These are phyloP conservation scores for Linanthus parryae DNA, from an alignment of 148 eudicot genomes.

Conservation along the genomic window DNA sequence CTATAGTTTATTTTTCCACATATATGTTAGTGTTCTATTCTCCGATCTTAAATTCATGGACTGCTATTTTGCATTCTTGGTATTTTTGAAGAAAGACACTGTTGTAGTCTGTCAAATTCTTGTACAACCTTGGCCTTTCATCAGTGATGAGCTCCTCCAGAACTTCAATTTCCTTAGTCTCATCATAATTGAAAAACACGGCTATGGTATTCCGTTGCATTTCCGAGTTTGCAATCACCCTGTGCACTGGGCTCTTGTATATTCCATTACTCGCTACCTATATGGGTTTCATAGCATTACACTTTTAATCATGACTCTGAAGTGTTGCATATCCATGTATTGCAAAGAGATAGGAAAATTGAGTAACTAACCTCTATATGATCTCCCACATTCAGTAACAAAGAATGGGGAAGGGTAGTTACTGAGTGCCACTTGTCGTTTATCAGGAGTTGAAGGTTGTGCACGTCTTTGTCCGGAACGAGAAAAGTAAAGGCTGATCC, in stretches of 20 bases:
- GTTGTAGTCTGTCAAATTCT: slow-evolving; percentile 21
- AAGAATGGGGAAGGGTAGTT: slow-evolving; percentile 33
- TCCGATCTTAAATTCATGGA: no score
- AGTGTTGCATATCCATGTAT: no score
- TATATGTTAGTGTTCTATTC: no score
- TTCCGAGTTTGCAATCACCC: slow-evolving; percentile 35
- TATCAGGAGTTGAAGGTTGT: slow-evolving; percentile 42
- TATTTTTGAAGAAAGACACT: slow-evolving; percentile 22
- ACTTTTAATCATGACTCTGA: no score
- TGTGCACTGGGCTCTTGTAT: slow-evolving; percentile 48
- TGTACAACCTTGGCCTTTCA: slow-evolving; percentile 24
- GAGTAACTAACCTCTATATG: slow-evolving; percentile 33
- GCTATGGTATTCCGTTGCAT: slow-evolving; percentile 35
- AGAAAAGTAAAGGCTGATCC: slow-evolving; percentile 31
- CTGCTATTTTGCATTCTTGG: slow-evolving; percentile 35
- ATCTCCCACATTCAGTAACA: slow-evolving; percentile 38
- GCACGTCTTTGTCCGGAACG: slow-evolving; percentile 37
- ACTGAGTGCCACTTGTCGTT: slow-evolving; percentile 40
- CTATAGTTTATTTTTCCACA: no score
- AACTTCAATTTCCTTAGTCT: slow-evolving; percentile 30
- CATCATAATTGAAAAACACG: slow-evolving; percentile 30
- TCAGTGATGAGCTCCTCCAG: slow-evolving; percentile 26
- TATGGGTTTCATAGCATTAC: no score
- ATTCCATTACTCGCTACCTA: slow-evolving; percentile 61
- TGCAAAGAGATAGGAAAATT: no score